Evolutionary conservation across 768 basidiomycete genomes (phyloP).

Genomic region (Agaricus blazei): DNA sequence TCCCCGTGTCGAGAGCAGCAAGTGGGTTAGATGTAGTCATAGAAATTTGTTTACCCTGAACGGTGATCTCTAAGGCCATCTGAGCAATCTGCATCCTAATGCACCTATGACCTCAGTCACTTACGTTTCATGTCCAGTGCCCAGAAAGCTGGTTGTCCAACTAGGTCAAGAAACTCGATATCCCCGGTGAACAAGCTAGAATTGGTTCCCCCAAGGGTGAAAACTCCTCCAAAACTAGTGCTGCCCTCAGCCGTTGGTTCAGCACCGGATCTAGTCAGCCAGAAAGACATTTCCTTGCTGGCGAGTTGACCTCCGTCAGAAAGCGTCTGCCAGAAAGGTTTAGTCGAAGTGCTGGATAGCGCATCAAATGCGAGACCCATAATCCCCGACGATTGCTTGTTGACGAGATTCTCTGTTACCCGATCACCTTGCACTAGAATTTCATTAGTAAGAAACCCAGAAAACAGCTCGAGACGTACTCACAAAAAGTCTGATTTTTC

Average conservation of each 20-base stretch:
- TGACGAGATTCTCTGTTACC: constrained; percentile 42
- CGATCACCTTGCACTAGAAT: constrained; percentile 52
- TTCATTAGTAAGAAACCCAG: constrained; percentile 4
- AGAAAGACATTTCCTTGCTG: constrained; percentile 58
- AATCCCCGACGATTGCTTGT: constrained; percentile 56
- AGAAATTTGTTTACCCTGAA: constrained; percentile 46
- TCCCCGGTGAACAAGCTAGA: constrained; percentile 58
- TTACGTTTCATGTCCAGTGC: constrained; percentile 47
- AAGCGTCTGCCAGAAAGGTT: constrained; percentile 67
- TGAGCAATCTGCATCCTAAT: neutral
- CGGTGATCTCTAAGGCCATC: constrained; percentile 43
- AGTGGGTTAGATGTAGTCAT: constrained; percentile 32
- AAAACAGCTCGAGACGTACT: constrained; percentile 12
- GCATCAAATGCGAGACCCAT: constrained; percentile 68
- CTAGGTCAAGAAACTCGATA: constrained; percentile 53
- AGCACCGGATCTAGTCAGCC: constrained; percentile 48
- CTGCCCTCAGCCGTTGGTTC: constrained; percentile 17
- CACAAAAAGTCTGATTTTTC: constrained; percentile 48
- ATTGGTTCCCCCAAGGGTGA: constrained; percentile 70
- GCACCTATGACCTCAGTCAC: constrained; percentile 14
- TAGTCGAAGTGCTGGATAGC: constrained; percentile 49
- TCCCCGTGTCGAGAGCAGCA: constrained; percentile 92
- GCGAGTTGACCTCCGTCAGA: constrained; percentile 34
- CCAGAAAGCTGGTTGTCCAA: constrained; percentile 49
- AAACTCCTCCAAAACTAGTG: constrained; percentile 55